Evolutionary conservation across 2,329 filamentous ascomycete genomes (phyloP).

Genomic region (Gaeumannomyces sp.): DNA sequence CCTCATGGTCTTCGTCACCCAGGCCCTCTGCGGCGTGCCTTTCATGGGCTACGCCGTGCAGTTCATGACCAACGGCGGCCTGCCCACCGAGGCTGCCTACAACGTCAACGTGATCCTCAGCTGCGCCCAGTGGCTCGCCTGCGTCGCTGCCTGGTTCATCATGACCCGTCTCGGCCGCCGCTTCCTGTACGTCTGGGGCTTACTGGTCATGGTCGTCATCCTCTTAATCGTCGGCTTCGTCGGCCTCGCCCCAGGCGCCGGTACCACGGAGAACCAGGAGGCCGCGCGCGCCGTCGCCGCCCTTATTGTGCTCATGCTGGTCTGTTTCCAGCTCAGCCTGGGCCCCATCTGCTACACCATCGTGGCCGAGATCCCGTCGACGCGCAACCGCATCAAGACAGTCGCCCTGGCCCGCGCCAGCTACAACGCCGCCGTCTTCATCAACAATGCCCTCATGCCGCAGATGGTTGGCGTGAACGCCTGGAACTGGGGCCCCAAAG

Average conservation of each 20-base stretch:
- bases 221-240: constrained; percentile 38
- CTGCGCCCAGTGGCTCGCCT: constrained; percentile 18
- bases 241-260: constrained; percentile 26
- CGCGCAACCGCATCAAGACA: constrained; percentile 38
- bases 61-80: constrained; percentile 19
- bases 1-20: constrained; percentile 14
- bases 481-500: constrained; percentile 42
- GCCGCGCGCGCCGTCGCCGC: constrained; percentile 24
- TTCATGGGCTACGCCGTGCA: constrained; percentile 21
- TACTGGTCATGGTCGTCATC: constrained; percentile 25
- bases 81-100: constrained; percentile 23
- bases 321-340: constrained; percentile 39
- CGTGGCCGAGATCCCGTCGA: constrained; percentile 37
- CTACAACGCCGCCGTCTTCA: constrained; percentile 43
- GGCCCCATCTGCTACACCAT: constrained; percentile 23
- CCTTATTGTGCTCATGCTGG: constrained; percentile 13
- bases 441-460: constrained; percentile 39
- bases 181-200: constrained; percentile 20
- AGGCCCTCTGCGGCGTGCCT: constrained; percentile 19
- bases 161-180: constrained; percentile 11
- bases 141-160: constrained; percentile 11
- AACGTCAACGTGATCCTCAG: constrained; percentile 28
- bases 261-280: constrained; percentile 19
- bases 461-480: constrained; percentile 39
- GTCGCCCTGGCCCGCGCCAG: constrained; percentile 36